Evolutionary conservation across 2,329 filamentous ascomycete genomes (phyloP).

Genomic region (Aureobasidium sp.): DNA sequence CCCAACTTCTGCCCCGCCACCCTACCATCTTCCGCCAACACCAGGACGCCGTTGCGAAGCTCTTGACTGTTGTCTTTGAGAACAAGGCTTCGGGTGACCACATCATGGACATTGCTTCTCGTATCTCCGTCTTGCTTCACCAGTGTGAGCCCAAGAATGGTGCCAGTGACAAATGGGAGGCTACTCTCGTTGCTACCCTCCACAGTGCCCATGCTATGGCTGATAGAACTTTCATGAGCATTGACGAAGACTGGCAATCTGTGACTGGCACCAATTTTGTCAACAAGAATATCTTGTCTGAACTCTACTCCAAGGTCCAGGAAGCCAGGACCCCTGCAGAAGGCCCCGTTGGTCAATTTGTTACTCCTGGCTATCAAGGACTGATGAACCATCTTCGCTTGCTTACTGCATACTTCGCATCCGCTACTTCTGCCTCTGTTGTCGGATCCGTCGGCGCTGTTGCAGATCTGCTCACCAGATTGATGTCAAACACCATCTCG

Average conservation of each 20-base stretch:
- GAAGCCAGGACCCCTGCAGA: background rate
- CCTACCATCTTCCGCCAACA: constrained; percentile 77
- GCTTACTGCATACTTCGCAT: constrained; percentile 56
- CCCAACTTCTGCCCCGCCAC: constrained; percentile 68
- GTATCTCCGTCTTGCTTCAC: constrained; percentile 55
- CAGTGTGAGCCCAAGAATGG: constrained; percentile 76
- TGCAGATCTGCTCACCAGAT: constrained; percentile 60
- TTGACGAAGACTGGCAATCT: constrained; percentile 77
- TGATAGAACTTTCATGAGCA: constrained; percentile 69
- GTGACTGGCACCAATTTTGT: constrained; percentile 27
- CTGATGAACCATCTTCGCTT: constrained; percentile 59
- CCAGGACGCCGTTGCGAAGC: constrained; percentile 57
- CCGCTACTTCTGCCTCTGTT: constrained; percentile 58
- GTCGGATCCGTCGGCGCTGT: constrained; percentile 60
- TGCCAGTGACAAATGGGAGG: constrained; percentile 70
- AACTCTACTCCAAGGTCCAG: background rate
- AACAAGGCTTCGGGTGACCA: background rate
- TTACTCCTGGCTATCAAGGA: constrained; percentile 66
- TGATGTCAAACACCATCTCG: constrained; percentile 59
- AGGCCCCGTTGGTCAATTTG: constrained; percentile 19
- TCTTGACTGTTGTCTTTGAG: constrained; percentile 51
- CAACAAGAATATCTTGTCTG: constrained; percentile 10
- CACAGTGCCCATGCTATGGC: constrained; percentile 62
- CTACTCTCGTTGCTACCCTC: constrained; percentile 55
- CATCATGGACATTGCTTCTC: constrained; percentile 7